A percentile compares a stretch with the other conserved stretches of the same genome.
These are phyloP conservation scores for Saitozyma sp. DNA, from an alignment of 768 basidiomycete genomes.

Conservation along the genomic window DNA sequence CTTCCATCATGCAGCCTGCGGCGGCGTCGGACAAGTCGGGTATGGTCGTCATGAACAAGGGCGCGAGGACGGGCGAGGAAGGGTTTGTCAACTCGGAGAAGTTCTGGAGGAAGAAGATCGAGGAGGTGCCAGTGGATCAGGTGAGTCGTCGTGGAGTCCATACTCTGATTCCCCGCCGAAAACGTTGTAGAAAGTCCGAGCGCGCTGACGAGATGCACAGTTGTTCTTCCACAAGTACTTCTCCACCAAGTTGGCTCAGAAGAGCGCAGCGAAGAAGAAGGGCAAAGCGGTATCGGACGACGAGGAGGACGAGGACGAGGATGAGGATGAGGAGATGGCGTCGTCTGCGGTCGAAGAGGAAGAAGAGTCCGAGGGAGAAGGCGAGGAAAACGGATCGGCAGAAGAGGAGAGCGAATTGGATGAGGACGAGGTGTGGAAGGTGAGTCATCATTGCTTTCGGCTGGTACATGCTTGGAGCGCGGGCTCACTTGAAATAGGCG, in stretches of 20 bases:
- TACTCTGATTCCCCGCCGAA: too few species aligned
- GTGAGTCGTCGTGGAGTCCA: conserved; percentile 53
- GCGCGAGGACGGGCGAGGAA: conserved; percentile 59
- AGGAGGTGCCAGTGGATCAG: conserved; percentile 84
- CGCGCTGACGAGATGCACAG: conserved; percentile 53
- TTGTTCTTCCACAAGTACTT: conserved; percentile 92
- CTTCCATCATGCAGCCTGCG: conserved; percentile 93
- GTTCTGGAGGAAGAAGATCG: conserved; percentile 69
- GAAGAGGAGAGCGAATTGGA: conserved; percentile 47
- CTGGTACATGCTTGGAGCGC: neutral
- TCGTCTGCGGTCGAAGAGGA: conserved; percentile 42
- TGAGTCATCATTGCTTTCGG: conserved; percentile 47
- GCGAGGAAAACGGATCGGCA: conserved; percentile 50
- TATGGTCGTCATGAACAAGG: conserved; percentile 61
- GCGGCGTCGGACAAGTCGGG: conserved; percentile 66
- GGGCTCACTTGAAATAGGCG: conserved; percentile 58
- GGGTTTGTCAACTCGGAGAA: conserved; percentile 67
- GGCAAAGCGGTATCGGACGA: conserved; percentile 18
- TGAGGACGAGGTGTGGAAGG: conserved; percentile 87
- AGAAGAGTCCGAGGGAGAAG: conserved; percentile 47
- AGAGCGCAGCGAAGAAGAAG: conserved; percentile 48
- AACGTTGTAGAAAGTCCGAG: neutral
- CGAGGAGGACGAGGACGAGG: conserved; percentile 29
- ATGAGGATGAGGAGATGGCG: conserved; percentile 22
- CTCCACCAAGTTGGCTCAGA: conserved; percentile 65